Evolutionary conservation across 306 rosid genomes (phyloP).

Genomic region (Sicyos baderoa): DNA sequence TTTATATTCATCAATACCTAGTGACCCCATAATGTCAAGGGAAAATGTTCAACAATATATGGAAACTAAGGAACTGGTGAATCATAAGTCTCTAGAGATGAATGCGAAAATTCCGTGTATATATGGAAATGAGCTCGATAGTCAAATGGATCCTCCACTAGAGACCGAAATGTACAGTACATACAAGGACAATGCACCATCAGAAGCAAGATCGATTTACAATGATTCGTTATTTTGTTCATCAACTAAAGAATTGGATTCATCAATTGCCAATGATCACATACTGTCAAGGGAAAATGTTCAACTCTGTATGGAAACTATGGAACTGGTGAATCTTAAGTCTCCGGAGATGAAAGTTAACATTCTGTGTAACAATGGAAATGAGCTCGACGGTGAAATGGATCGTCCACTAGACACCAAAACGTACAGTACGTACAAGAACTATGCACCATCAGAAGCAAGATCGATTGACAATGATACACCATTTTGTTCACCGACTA

Average conservation of each 20-base stretch:
- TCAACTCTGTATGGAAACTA: constrained; percentile 22
- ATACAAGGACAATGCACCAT: constrained; percentile 28
- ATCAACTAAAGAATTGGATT: constrained; percentile 18
- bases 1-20: constrained; percentile 20
- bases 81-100: constrained; percentile 24
- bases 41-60: constrained; percentile 20
- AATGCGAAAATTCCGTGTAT: constrained; percentile 23
- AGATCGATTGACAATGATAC: constrained; percentile 20
- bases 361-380: constrained; percentile 14
- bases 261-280: constrained; percentile 24
- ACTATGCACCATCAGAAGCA: constrained; percentile 22
- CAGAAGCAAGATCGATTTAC: constrained; percentile 15
- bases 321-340: constrained; percentile 20
- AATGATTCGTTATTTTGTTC: constrained; percentile 28
- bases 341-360: constrained; percentile 30
- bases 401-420: constrained; percentile 13
- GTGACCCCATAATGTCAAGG: constrained; percentile 22
- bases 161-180: neutral
- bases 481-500: constrained; percentile 25
- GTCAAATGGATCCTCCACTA: constrained; percentile 23
- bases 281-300: constrained; percentile 19
- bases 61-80: constrained; percentile 24
- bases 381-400: constrained; percentile 21
- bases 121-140: constrained; percentile 20
- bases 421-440: constrained; percentile 19